Evolutionary conservation across 2,329 filamentous ascomycete species (phyloP).

Genomic region (Aureobasidium lini): DNA sequence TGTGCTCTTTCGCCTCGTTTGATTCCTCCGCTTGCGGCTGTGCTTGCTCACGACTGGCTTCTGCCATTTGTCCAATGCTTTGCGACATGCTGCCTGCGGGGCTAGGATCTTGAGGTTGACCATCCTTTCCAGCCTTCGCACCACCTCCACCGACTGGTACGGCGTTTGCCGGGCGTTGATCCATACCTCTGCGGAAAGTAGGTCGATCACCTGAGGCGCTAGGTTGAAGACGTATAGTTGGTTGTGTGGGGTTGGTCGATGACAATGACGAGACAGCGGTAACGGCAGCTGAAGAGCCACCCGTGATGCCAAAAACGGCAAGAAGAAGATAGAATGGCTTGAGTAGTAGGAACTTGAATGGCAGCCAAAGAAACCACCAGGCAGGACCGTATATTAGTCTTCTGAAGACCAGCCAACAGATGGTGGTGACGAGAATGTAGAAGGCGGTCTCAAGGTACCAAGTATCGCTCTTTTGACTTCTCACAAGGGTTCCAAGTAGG

Average conservation of each 20-base stretch:
- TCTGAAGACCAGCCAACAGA: constrained; percentile 79
- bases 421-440: constrained; percentile 69
- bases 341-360: constrained; percentile 30
- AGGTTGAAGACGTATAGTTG: constrained; percentile 33
- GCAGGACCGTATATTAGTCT: constrained; percentile 79
- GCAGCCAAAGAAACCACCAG: constrained; percentile 83
- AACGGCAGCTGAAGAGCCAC: neutral
- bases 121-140: constrained; percentile 29
- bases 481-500: constrained; percentile 69
- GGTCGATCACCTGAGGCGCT: constrained; percentile 35
- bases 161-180: constrained; percentile 22
- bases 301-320: constrained; percentile 4
- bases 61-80: constrained; percentile 37
- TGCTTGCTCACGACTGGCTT: constrained; percentile 24
- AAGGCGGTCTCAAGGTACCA: constrained; percentile 94
- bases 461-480: constrained; percentile 90
- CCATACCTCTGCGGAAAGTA: constrained; percentile 20
- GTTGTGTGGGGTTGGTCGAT: constrained; percentile 11
- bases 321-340: constrained; percentile 16
- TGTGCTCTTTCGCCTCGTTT: constrained; percentile 18
- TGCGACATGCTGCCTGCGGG: constrained; percentile 32
- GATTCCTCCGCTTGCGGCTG: constrained; percentile 19
- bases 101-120: constrained; percentile 20
- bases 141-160: constrained; percentile 43
- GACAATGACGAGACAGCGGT: neutral